Conservation (phyloP, 441 rosid species). For the Cnidoscolus chayamansa region DNA sequence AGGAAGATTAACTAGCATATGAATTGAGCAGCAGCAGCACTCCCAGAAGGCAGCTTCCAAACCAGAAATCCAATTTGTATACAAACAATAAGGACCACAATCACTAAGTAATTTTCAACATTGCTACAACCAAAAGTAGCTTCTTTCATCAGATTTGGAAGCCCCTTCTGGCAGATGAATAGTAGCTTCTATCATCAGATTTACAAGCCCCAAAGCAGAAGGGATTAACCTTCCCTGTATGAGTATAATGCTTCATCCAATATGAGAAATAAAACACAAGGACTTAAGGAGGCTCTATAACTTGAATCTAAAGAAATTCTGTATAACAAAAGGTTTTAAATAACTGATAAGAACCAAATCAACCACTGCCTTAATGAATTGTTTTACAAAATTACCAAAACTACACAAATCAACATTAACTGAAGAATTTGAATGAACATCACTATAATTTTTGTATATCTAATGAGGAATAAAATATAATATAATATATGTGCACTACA, state of each 20-base stretch:
- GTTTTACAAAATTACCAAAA: too few species aligned
- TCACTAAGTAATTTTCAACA: not conserved
- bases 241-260: not conserved
- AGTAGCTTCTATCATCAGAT: not conserved
- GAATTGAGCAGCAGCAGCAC: not conserved
- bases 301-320: not conserved
- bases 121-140: not conserved
- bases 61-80: not conserved
- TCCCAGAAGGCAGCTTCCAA: not conserved
- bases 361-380: too few species aligned
- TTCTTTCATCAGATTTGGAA: not conserved
- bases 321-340: not conserved
- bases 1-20: constrained; percentile 13
- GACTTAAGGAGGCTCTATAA: not conserved
- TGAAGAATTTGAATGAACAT: too few species aligned
- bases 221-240: not conserved
- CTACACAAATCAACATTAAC: too few species aligned
- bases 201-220: not conserved
- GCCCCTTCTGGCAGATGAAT: not conserved
- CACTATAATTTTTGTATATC: too few species aligned
- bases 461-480: too few species aligned
- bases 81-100: not conserved
- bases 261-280: not conserved
- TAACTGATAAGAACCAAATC: not conserved
- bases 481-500: too few species aligned